Evolutionary conservation across 169 alveolate genomes (phyloP).

Genomic region (Cryptosporidium canis): DNA sequence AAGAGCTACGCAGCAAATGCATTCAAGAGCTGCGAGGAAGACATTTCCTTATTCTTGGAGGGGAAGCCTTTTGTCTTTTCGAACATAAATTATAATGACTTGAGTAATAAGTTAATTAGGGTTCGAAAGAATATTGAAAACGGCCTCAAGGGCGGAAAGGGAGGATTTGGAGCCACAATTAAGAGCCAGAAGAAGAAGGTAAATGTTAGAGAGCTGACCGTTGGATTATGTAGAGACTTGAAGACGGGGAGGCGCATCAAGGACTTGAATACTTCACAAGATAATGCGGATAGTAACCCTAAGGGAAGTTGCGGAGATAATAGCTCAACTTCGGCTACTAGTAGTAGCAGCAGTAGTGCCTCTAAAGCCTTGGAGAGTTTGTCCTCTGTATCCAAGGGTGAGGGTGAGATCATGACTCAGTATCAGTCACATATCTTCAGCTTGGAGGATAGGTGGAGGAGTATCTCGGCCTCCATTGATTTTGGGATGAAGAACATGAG

Average conservation of each 20-base stretch:
- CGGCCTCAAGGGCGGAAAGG: slow-evolving; percentile 67
- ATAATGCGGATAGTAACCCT: background rate
- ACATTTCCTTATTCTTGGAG: slow-evolving; percentile 25
- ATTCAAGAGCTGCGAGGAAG: slow-evolving; percentile 42
- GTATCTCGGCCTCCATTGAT: slow-evolving; percentile 31
- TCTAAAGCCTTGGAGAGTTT: background rate
- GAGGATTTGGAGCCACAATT: slow-evolving; percentile 71
- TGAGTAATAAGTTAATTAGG: slow-evolving; percentile 13
- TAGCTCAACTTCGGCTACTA: background rate
- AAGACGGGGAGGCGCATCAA: slow-evolving; percentile 49
- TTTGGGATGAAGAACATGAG: slow-evolving; percentile 20
- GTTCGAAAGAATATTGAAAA: slow-evolving; percentile 28
- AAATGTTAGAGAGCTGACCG: slow-evolving; percentile 9
- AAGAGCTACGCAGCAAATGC: slow-evolving; percentile 29
- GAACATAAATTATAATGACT: slow-evolving; percentile 8
- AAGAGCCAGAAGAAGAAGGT: slow-evolving; percentile 58
- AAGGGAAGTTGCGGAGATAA: background rate
- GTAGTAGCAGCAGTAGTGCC: background rate
- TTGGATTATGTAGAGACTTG: slow-evolving; percentile 42
- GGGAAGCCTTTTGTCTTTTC: slow-evolving; percentile 54
- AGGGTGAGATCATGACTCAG: slow-evolving; percentile 7
- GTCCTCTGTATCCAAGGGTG: background rate
- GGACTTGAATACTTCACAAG: background rate
- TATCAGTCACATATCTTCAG: slow-evolving; percentile 41
- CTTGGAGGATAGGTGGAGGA: slow-evolving; percentile 52